These are phyloP conservation scores for Gymnopus androsaceus DNA, from an alignment of 1,284 basidiomycete genomes.

Conservation along the genomic window DNA sequence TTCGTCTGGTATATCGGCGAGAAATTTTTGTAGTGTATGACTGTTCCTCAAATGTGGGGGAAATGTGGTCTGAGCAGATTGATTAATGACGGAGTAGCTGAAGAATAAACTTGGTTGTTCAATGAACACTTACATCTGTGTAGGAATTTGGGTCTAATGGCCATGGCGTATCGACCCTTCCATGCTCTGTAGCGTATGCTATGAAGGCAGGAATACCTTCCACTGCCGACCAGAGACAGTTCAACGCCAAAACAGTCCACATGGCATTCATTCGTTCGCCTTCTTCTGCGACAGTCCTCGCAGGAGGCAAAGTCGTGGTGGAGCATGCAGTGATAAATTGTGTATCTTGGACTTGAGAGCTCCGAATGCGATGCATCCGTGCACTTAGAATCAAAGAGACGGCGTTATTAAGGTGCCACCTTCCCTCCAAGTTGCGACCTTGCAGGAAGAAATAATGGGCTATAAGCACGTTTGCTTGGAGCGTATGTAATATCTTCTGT, in stretches of 20 bases:
- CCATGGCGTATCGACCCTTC: slow-evolving; percentile 19
- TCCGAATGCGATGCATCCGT: slow-evolving; percentile 13
- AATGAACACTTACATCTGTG: neutral
- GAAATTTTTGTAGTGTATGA: slow-evolving; percentile 16
- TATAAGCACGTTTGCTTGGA: slow-evolving; percentile 15
- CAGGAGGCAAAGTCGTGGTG: neutral
- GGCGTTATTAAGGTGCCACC: slow-evolving; percentile 15
- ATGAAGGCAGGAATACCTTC: slow-evolving; percentile 14
- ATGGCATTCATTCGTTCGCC: slow-evolving; percentile 16
- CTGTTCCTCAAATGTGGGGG: neutral
- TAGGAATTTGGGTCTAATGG: slow-evolving; percentile 11
- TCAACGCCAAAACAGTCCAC: slow-evolving; percentile 17
- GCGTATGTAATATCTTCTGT: slow-evolving; percentile 9
- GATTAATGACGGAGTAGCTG: neutral
- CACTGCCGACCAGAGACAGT: slow-evolving; percentile 15
- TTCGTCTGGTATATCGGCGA: slow-evolving; percentile 10
- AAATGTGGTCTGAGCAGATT: neutral
- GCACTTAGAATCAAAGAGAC: slow-evolving; percentile 16
- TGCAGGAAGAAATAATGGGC: slow-evolving; percentile 15
- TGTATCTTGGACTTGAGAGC: neutral
- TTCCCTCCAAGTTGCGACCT: slow-evolving; percentile 7
- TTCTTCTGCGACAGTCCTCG: slow-evolving; percentile 6
- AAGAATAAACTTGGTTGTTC: neutral
- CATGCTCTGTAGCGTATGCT: neutral
- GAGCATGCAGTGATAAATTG: no score